phyloP scores from a whole-genome alignment of 1,139 yeast genomes.

The Blastobotrys persicus region DNA sequence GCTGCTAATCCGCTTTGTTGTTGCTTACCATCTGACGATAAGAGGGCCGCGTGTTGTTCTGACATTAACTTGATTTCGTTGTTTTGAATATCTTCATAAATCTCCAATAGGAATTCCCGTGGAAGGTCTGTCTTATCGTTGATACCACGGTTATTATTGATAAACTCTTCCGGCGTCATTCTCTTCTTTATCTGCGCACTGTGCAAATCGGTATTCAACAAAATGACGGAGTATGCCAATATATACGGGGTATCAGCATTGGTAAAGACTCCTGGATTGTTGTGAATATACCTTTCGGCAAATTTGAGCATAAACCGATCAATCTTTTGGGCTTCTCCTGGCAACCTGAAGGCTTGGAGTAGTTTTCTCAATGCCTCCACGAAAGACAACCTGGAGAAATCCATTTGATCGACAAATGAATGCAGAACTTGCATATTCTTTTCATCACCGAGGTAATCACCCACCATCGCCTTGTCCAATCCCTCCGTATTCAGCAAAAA shows the following conservation, averaged over 20 bases:
- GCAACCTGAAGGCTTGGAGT: constrained; percentile 84
- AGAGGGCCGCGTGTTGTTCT: constrained; percentile 89
- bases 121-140: constrained; percentile 89
- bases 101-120: constrained; percentile 60
- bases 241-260: constrained; percentile 95
- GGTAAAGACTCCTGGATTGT: constrained; percentile 80
- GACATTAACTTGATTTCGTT: constrained; percentile 89
- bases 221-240: constrained; percentile 84
- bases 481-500: constrained; percentile 77
- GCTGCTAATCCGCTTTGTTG: constrained; percentile 42
- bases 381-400: constrained; percentile 64
- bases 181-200: constrained; percentile 74
- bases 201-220: constrained; percentile 93
- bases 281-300: constrained; percentile 87
- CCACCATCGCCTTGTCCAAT: constrained; percentile 78
- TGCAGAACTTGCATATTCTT: constrained; percentile 86
- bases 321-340: constrained; percentile 98
- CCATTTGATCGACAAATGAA: constrained; percentile 86
- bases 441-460: constrained; percentile 92
- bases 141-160: constrained; percentile 86
- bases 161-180: constrained; percentile 85
- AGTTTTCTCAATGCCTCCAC: constrained; percentile 84
- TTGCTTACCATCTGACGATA: constrained; percentile 57
- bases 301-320: constrained; percentile 95
- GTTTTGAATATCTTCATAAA: constrained; percentile 71